Evolutionary conservation across 352 stramenopile genomes (phyloP), one percentile per base, ranked within the genome.

Genomic region (Globisporangium canariense): DNA sequence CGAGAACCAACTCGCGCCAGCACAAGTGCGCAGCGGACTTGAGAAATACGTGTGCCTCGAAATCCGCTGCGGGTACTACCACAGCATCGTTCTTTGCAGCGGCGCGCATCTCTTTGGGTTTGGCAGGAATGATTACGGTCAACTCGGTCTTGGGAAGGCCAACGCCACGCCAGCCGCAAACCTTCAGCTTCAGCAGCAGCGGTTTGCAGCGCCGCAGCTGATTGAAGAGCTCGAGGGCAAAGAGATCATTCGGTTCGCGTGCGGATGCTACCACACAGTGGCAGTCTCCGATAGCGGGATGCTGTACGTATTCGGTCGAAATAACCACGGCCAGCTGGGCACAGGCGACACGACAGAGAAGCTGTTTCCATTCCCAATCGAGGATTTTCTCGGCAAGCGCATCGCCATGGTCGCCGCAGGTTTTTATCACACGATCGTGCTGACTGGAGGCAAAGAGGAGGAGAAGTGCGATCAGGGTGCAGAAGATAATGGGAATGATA

Each of bases 351-450:
- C 86, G 1, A 93, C 76, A 25, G 93, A 98, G 66, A 83, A 89
- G 3, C 32, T 96, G 16, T 91, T 81, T 64, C 92, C 92, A 0
- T 93, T 85, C 28, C 78, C 89, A 9, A 84, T 98, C 41, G 89
- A 97, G 58, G 80, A 90, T 32, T 98, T 98, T 66, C 69, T 96
- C 5, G 93, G 89, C 0, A 96, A 97, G 45, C 78, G 88, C 36
- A 75, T 98, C 11, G 83, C 89, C 5, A 77, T 94, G 54, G 83
- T 98, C 7, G 91, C 91, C 30, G 88, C 91, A 13, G 93, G 93
- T 0, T 98, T 98, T 66, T 98, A 98, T 56, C 93, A 98, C 70
- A 98, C 93, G 7, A 73, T 98, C 0, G 88, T 98, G 2, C 73
- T 97, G 1, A 96, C 86, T 1, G 89, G 90, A 14, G 85, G 83